Conservation (phyloP, 2,329 filamentous ascomycete species). For the Arachnomyces sp. region DNA sequence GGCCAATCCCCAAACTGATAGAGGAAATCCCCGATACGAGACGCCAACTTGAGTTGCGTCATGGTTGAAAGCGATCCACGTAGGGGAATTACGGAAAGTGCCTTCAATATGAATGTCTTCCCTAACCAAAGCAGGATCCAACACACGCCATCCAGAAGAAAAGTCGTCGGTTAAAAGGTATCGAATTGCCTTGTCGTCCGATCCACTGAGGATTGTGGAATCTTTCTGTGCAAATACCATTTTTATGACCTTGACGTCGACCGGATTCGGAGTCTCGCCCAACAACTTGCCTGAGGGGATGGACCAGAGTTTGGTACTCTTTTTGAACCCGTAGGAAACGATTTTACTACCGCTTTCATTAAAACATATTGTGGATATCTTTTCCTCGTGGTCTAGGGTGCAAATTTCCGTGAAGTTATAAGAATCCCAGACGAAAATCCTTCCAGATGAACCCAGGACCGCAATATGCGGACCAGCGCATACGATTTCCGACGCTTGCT, state of each 20-base stretch:
- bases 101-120: constrained; percentile 2
- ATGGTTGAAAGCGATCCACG: constrained; percentile 8
- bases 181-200: neutral
- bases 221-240: constrained; percentile 8
- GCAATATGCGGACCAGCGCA: constrained; percentile 13
- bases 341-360: constrained; percentile 11
- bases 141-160: constrained; percentile 4
- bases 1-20: constrained; percentile 11
- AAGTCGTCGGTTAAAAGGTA: constrained; percentile 2
- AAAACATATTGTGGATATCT: constrained; percentile 9
- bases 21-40: constrained; percentile 12
- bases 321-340: constrained; percentile 11
- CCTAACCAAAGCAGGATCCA: constrained; percentile 4
- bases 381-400: constrained; percentile 11
- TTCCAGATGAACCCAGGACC: constrained; percentile 13
- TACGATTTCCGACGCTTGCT: constrained; percentile 6
- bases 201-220: constrained; percentile 6
- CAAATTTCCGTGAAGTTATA: constrained; percentile 13
- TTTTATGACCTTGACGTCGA: constrained; percentile 6
- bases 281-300: constrained; percentile 4
- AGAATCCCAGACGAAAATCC: constrained; percentile 12
- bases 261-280: constrained; percentile 6
- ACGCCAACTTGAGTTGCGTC: constrained; percentile 10
- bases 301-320: constrained; percentile 14
- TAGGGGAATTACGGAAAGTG: constrained; percentile 6